Base-by-base conservation (phyloP, 164 flowering plant genomes). In the Saururus chinensis region DNA sequence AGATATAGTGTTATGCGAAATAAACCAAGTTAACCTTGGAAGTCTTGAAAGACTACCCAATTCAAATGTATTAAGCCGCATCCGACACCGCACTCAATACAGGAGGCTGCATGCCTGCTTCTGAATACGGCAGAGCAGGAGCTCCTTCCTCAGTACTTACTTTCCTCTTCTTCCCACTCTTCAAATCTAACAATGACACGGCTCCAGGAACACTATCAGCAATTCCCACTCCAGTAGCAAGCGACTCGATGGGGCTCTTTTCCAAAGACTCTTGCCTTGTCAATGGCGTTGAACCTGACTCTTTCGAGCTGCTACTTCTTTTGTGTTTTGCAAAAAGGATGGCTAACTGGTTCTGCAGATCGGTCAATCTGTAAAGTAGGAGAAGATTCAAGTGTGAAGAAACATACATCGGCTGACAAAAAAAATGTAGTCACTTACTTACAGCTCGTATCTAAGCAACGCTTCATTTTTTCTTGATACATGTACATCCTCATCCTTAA, bases 401-500 rank as follows among this genome's bases (percentile, higher is more conserved):
- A 11, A 41, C 19, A 45, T 24, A 48, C 1, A 12, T 1, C 1
- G 19, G 35, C 19, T 55, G 51, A 56, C 26, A 48, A 23, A 25
- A 56, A 42, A 19, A 48, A 61, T 56, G 19, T 19, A 19, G 53
- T 69, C 9, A 74, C 86, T 82, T 74, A 74, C 86, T 82, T 74
- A 86, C 96, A 89, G 81, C 75, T 85, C 85, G 66, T 71, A 89
- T 70, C 83, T 85, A 26, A 57, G 84, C 16, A 65, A 57, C 19
- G 92, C 96, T 68, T 89, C 96, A 37, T 69, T 74, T 61, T 79
- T 75, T 72, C 82, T 87, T 21, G 81, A 74, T 59, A 71, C 10
- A 41, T 78, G 78, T n/a, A 71, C 23, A 4, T 87, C 96, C 62
- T 82, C 75, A 37, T 82, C 85, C 65, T 79, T 78, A 9, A 79